phyloP scores from a whole-genome alignment of 768 basidiomycete species.

The Amanita phalloides region DNA sequence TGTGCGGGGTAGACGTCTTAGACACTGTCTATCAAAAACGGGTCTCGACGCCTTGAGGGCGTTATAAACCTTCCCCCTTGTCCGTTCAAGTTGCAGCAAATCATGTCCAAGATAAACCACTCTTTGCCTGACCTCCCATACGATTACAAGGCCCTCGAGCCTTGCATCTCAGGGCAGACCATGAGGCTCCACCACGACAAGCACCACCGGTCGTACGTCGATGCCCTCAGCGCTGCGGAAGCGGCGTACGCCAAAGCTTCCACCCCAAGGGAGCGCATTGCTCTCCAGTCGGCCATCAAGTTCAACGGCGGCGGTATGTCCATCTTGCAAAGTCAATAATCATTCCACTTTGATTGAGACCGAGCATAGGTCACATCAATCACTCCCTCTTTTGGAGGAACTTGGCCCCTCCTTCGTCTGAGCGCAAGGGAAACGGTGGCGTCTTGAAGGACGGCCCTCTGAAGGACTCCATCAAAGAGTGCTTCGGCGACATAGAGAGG shows the following conservation, averaged over 20 bases:
- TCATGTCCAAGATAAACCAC: slow-evolving; percentile 26
- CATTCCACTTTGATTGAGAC: background rate
- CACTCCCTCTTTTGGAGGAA: slow-evolving; percentile 97
- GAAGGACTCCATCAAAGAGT: slow-evolving; percentile 47
- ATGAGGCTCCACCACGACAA: slow-evolving; percentile 93
- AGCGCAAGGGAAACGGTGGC: slow-evolving; percentile 52
- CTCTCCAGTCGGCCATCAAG: slow-evolving; percentile 82
- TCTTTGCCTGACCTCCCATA: slow-evolving; percentile 69
- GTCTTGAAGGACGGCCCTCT: slow-evolving; percentile 52
- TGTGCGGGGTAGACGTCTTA: too few relatives aligned
- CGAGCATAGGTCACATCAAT: slow-evolving; percentile 68
- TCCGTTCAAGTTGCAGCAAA: background rate
- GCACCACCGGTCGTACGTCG: slow-evolving; percentile 94
- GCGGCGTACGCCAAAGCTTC: slow-evolving; percentile 53
- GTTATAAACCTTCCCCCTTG: background rate
- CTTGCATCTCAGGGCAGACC: slow-evolving; percentile 82
- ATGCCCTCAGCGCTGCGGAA: slow-evolving; percentile 88
- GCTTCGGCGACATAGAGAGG: slow-evolving; percentile 62
- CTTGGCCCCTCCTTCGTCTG: slow-evolving; percentile 53
- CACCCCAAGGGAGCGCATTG: slow-evolving; percentile 73
- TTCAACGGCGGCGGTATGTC: slow-evolving; percentile 91
- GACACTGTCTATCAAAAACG: too few relatives aligned
- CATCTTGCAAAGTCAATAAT: background rate
- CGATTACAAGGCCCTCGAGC: slow-evolving; percentile 82
- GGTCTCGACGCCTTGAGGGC: too few relatives aligned